phyloP scores from a whole-genome alignment of 2,329 filamentous ascomycete genomes.

The Curvularia hawaiiensis region DNA sequence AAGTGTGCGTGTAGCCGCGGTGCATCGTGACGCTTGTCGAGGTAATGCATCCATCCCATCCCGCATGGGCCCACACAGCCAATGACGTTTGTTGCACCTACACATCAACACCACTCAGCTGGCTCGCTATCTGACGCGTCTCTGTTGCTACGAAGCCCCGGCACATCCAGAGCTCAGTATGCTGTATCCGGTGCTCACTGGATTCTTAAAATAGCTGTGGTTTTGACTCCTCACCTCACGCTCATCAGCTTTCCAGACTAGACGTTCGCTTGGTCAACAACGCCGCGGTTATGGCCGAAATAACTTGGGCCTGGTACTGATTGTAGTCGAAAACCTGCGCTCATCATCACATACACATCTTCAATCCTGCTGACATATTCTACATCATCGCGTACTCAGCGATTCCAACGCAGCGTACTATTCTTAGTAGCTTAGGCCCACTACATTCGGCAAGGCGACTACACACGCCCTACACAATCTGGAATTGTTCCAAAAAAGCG shows the following conservation, averaged over 20 bases:
- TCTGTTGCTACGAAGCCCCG: neutral
- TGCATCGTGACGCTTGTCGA: conserved; percentile 14
- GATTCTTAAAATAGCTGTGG: neutral
- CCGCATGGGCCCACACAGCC: conserved; percentile 14
- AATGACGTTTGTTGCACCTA: conserved; percentile 14
- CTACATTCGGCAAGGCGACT: conserved; percentile 11
- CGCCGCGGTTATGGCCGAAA: conserved; percentile 1
- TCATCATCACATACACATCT: conserved; percentile 1
- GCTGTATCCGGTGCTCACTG: neutral
- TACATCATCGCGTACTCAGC: conserved; percentile 15
- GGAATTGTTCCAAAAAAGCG: conserved; percentile 19
- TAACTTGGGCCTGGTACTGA: neutral
- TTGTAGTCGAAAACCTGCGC: neutral
- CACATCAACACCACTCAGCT: conserved; percentile 1
- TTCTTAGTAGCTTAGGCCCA: conserved; percentile 20
- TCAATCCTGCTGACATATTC: conserved; percentile 13
- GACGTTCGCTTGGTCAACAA: neutral
- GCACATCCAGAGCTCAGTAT: neutral
- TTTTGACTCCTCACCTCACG: neutral
- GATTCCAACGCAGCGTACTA: conserved; percentile 16
- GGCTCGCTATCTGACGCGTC: neutral
- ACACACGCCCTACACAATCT: conserved; percentile 5
- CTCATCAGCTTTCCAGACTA: neutral
- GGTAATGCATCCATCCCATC: conserved; percentile 2
- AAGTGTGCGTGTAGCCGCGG: conserved; percentile 5